Percentiles rank a stretch among this genome's conserved stretches.
phyloP scores from a whole-genome alignment of 306 rosid genomes.

The Pyrus pyrifolia region DNA sequence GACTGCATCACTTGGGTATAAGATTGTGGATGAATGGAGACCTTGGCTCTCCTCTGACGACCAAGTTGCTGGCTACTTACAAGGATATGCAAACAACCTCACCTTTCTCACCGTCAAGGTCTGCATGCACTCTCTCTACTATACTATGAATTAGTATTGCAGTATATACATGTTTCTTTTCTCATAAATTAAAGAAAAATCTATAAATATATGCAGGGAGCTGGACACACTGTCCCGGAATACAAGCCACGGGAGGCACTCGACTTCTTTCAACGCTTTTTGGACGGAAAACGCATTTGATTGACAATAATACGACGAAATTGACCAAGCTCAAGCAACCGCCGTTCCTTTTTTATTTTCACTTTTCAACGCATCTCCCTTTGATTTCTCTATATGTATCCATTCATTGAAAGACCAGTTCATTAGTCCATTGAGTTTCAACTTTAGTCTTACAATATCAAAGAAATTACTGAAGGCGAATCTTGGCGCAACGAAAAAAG shows the following conservation, averaged over 20 bases:
- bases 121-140: background rate
- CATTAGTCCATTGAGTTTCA: background rate
- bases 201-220: slow-evolving; percentile 34
- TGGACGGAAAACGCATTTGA: slow-evolving; percentile 32
- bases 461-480: too few species aligned
- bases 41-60: slow-evolving; percentile 43
- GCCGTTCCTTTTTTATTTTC: background rate
- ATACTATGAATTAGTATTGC: background rate
- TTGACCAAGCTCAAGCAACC: background rate
- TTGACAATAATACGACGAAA: background rate
- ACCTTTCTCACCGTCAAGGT: slow-evolving; percentile 50
- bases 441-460: background rate
- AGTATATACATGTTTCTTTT: background rate
- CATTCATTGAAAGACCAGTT: too few species aligned
- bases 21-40: slow-evolving; percentile 53
- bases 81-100: slow-evolving; percentile 34
- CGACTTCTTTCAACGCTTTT: slow-evolving; percentile 59
- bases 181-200: background rate
- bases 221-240: slow-evolving; percentile 77
- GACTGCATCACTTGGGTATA: slow-evolving; percentile 62
- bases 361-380: background rate
- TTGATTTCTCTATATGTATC: background rate
- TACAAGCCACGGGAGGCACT: slow-evolving; percentile 68
- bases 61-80: slow-evolving; percentile 59
- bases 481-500: too few species aligned